Conservation (phyloP, 192 early-diverging fungal genomes). For the Podila epicladia region DNA sequence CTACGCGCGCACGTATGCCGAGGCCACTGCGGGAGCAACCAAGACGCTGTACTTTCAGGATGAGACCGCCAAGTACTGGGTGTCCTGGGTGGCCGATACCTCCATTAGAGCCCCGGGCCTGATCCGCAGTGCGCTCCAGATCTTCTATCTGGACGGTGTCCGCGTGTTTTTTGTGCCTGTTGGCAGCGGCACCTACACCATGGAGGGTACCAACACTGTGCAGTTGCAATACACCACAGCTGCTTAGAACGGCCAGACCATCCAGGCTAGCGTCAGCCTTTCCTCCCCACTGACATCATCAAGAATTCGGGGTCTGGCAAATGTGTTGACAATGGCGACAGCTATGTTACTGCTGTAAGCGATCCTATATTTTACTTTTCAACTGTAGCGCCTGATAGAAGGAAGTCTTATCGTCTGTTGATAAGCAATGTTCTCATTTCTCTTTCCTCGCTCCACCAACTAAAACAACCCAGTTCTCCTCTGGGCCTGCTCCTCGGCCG, state of each 20-base stretch:
- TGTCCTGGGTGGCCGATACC: slow-evolving; percentile 40
- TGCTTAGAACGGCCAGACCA: slow-evolving; percentile 31
- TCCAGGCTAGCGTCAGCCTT: slow-evolving; percentile 50
- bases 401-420: no score
- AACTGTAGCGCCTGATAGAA: no score
- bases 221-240: slow-evolving; percentile 21
- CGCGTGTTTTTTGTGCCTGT: slow-evolving; percentile 45
- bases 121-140: slow-evolving; percentile 31
- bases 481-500: slow-evolving; percentile 17
- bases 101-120: slow-evolving; percentile 43
- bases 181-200: slow-evolving; percentile 27
- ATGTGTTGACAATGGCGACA: slow-evolving; percentile 27
- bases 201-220: slow-evolving; percentile 31
- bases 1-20: slow-evolving; percentile 54
- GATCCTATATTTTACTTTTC: background rate
- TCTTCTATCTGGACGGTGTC: slow-evolving; percentile 52
- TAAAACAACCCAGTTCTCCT: slow-evolving; percentile 32
- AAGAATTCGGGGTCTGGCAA: slow-evolving; percentile 28
- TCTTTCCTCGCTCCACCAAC: no score
- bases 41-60: slow-evolving; percentile 49
- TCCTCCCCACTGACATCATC: slow-evolving; percentile 46
- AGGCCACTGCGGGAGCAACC: slow-evolving; percentile 51
- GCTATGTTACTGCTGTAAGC: slow-evolving; percentile 19
- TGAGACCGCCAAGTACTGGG: slow-evolving; percentile 43
- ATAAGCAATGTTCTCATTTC: no score